phyloP scores from a whole-genome alignment of 306 rosid species.

The Casuarina equisetifolia region DNA sequence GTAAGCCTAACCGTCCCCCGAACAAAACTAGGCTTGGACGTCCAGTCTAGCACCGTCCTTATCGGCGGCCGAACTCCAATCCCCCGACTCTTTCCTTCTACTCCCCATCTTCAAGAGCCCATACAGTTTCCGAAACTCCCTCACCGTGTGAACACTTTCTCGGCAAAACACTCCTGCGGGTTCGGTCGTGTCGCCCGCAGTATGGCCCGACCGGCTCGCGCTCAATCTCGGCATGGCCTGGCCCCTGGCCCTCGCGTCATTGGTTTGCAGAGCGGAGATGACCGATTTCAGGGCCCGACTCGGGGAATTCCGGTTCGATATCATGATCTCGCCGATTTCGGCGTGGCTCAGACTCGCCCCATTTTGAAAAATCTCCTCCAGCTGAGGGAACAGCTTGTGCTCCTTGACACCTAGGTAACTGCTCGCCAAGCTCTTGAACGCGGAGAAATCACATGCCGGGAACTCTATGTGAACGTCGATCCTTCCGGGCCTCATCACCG shows the following conservation, averaged over 20 bases:
- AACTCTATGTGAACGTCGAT: constrained; percentile 81
- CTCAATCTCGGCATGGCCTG: constrained; percentile 29
- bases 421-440: constrained; percentile 66
- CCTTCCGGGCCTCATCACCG: constrained; percentile 78
- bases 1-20: neutral
- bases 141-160: constrained; percentile 63
- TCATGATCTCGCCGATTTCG: constrained; percentile 84
- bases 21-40: neutral
- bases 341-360: constrained; percentile 78
- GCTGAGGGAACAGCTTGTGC: constrained; percentile 84
- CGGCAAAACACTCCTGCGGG: constrained; percentile 39
- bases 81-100: constrained; percentile 47
- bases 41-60: constrained; percentile 32
- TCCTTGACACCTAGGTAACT: constrained; percentile 82
- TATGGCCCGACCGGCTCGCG: constrained; percentile 54
- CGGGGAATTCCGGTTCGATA: constrained; percentile 78
- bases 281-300: constrained; percentile 83
- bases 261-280: constrained; percentile 68
- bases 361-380: constrained; percentile 71
- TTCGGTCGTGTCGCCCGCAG: constrained; percentile 32
- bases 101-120: constrained; percentile 81
- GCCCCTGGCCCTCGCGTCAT: constrained; percentile 9
- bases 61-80: constrained; percentile 38
- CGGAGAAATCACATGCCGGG: constrained; percentile 78
- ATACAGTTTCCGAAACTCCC: constrained; percentile 76